Evolutionary conservation across 2,329 filamentous ascomycete genomes (phyloP), one percentile per base, ranked within the genome.

Genomic region (Bipolaris gigantea): DNA sequence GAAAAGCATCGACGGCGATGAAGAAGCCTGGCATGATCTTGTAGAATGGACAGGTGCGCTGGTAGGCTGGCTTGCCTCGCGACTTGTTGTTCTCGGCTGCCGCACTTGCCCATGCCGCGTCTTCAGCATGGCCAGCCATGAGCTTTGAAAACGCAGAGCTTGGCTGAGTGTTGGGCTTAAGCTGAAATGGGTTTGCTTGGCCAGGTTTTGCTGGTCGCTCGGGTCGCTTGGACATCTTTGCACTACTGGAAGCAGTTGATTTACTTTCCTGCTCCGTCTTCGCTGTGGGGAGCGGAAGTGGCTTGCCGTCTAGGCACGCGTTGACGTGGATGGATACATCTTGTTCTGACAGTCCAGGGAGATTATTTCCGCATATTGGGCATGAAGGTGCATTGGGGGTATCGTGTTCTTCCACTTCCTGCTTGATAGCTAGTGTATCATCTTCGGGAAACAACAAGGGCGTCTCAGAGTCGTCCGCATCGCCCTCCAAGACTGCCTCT

Each of bases 1-100:
- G 86, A 69, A 99, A 96, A 0, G 94, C 94, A 74, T 99, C 94
- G 0, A 99, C 94, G 53, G 91, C 95, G 48, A 97, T 95, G 60
- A 83, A 90, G 66, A 97, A 89, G 0, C 91, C 92, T 0, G 93
- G 92, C 77, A 99, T 87, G 60, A 97, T 97, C 75, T 99, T 99
- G 79, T 99, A 99, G 67, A 99, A 99, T 0, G 94, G 94, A 69
- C 94, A 99, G 0, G 91, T 97, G 44, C 94, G 85, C 67, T 93
- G 84, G 66, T 93, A 94, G 0, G 92, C 88, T 16, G 89, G 90
- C 69, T 91, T 94, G 19, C 94, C 93, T 36, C 90, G 84, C 2
- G 92, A 87, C 1, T 89, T 84, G 25, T 84, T 78, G 71, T 96
- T 92, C 1, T 89, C 82, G 1, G 90, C 89, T 0, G 93, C 92